A percentile compares a stretch with the other conserved stretches of the same genome.
These are phyloP conservation scores for Dioscorea zingiberensis DNA, from an alignment of 106 monocot genomes.

Conservation along the genomic window DNA sequence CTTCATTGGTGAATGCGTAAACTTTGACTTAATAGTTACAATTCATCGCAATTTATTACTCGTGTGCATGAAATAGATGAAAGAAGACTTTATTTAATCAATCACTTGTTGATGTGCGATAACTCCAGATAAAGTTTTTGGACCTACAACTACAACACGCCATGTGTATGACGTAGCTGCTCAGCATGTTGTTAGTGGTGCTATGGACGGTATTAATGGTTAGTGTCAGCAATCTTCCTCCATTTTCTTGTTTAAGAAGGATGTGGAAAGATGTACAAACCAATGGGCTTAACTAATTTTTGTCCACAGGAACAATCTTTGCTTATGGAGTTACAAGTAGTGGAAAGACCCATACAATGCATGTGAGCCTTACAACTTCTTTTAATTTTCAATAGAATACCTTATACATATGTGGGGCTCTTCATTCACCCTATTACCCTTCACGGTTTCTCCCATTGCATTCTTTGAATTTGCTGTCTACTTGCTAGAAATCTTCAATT, in stretches of 20 bases:
- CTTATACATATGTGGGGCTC: too few species aligned
- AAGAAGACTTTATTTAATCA: neutral
- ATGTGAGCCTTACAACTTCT: slow-evolving; percentile 42
- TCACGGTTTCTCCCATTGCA: too few species aligned
- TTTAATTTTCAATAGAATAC: neutral
- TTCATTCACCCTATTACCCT: too few species aligned
- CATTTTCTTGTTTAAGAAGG: too few species aligned
- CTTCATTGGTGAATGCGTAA: too few species aligned
- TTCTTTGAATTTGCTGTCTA: too few species aligned
- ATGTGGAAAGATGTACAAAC: too few species aligned
- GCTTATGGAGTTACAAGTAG: slow-evolving; percentile 98
- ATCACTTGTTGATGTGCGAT: neutral
- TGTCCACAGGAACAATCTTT: slow-evolving; percentile 76
- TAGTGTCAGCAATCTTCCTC: slow-evolving; percentile 8
- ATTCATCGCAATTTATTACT: too few species aligned
- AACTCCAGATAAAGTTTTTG: slow-evolving; percentile 81
- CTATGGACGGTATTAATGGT: slow-evolving; percentile 98
- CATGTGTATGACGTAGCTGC: slow-evolving; percentile 97
- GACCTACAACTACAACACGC: slow-evolving; percentile 95
- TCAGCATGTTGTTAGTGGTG: slow-evolving; percentile 86
- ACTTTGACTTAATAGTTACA: too few species aligned
- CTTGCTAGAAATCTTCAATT: too few species aligned
- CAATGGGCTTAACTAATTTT: too few species aligned
- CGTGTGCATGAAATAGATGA: too few species aligned
- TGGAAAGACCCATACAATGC: slow-evolving; percentile 97